These are phyloP conservation scores for Diaporthe sp. DNA, from an alignment of 2,329 filamentous ascomycete species.

Conservation along the genomic window DNA sequence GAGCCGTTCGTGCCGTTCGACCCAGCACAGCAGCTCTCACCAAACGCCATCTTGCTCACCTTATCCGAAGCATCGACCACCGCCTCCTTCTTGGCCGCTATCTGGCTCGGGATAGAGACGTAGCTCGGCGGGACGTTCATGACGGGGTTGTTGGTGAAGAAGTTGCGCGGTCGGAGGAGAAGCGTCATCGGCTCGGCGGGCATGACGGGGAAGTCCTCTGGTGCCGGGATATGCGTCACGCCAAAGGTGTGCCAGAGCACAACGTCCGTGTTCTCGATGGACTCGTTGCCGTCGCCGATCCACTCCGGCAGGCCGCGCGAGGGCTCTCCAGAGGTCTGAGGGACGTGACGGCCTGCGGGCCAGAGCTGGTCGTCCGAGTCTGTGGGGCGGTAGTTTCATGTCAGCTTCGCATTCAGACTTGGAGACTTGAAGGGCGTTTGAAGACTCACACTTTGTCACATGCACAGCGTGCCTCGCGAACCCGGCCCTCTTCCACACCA, in stretches of 20 bases:
- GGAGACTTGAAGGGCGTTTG: too few relatives aligned
- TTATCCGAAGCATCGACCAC: slow-evolving; percentile 63
- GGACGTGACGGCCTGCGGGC: slow-evolving; percentile 88
- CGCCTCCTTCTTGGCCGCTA: slow-evolving; percentile 61
- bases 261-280: slow-evolving; percentile 85
- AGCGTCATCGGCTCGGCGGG: slow-evolving; percentile 88
- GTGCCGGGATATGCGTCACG: slow-evolving; percentile 88
- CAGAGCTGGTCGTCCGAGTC: slow-evolving; percentile 86
- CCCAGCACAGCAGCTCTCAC: slow-evolving; percentile 33
- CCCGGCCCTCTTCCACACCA: slow-evolving; percentile 91
- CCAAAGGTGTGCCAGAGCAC: slow-evolving; percentile 97
- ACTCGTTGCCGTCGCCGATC: slow-evolving; percentile 78
- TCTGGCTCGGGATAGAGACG: slow-evolving; percentile 78
- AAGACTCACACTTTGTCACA: slow-evolving; percentile 84
- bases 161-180: slow-evolving; percentile 83
- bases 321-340: slow-evolving; percentile 86
- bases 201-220: slow-evolving; percentile 95
- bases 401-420: background rate
- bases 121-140: slow-evolving; percentile 86
- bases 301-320: slow-evolving; percentile 80
- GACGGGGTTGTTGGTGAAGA: slow-evolving; percentile 84
- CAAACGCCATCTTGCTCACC: slow-evolving; percentile 58
- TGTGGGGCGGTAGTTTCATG: slow-evolving; percentile 49
- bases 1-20: slow-evolving; percentile 37
- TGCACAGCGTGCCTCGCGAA: slow-evolving; percentile 91